phyloP scores from a whole-genome alignment of 1,284 basidiomycete genomes.

The Cutaneotrichosporon mucoides region DNA sequence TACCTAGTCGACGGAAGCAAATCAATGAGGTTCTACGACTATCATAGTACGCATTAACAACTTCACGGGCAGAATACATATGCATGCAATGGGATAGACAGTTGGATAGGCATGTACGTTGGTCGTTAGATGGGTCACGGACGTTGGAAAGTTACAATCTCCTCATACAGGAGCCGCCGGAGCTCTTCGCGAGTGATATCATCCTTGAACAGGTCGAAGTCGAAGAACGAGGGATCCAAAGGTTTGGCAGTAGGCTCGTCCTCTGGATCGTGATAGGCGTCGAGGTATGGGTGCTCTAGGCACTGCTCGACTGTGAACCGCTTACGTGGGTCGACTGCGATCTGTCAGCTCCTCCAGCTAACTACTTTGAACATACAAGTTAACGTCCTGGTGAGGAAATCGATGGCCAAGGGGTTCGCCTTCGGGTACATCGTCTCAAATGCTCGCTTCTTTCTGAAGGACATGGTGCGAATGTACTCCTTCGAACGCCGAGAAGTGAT shows the following conservation, averaged over 20 bases:
- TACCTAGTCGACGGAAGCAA: too few species aligned
- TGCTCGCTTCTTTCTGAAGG: conserved; percentile 75
- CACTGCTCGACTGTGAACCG: conserved; percentile 85
- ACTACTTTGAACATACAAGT: conserved; percentile 53
- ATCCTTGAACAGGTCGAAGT: conserved; percentile 91
- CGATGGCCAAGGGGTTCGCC: conserved; percentile 75
- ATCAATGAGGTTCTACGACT: too few species aligned
- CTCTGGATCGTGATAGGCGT: conserved; percentile 82
- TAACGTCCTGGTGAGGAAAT: conserved; percentile 86
- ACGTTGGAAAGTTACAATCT: conserved; percentile 68
- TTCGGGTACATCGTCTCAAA: conserved; percentile 81
- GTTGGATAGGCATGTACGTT: not conserved
- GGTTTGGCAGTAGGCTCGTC: conserved; percentile 89
- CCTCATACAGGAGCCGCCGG: conserved; percentile 60
- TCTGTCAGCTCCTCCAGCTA: not conserved
- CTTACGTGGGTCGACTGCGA: conserved; percentile 81
- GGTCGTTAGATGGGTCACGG: not conserved
- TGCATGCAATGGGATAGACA: not conserved
- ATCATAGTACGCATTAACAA: too few species aligned
- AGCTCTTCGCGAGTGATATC: conserved; percentile 81
- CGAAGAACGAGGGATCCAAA: conserved; percentile 85
- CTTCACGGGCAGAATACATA: not conserved
- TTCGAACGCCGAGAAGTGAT: conserved; percentile 79
- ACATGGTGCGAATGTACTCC: conserved; percentile 83
- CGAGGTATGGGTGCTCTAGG: conserved; percentile 84